Evolutionary conservation across 2,329 filamentous ascomycete species (phyloP).

Genomic region (Lasiodiplodia theobromae): DNA sequence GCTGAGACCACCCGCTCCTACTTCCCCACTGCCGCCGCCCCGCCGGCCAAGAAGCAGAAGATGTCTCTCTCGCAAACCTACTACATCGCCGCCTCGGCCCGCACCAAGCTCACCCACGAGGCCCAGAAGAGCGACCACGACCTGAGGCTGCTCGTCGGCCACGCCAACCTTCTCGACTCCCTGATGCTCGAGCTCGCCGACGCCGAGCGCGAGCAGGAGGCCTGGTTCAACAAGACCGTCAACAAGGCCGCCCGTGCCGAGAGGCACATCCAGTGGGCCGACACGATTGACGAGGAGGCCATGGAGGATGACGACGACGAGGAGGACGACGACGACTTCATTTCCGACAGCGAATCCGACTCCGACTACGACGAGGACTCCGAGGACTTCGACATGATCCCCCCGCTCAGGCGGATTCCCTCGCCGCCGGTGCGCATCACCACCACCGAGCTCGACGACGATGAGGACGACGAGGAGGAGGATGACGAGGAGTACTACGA

Average conservation of each 20-base stretch:
- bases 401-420: slow-evolving; percentile 48
- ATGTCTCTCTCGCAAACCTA: slow-evolving; percentile 99
- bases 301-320: slow-evolving; percentile 75
- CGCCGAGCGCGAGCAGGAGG: slow-evolving; percentile 93
- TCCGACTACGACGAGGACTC: slow-evolving; percentile 62
- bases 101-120: slow-evolving; percentile 93
- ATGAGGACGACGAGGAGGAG: slow-evolving; percentile 53
- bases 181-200: slow-evolving; percentile 92
- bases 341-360: slow-evolving; percentile 60
- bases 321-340: slow-evolving; percentile 60
- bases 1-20: slow-evolving; percentile 53
- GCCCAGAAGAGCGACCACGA: slow-evolving; percentile 91
- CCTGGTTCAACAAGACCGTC: slow-evolving; percentile 97
- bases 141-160: slow-evolving; percentile 92
- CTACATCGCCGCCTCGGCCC: slow-evolving; percentile 95
- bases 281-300: slow-evolving; percentile 74
- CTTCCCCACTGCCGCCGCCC: slow-evolving; percentile 42
- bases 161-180: slow-evolving; percentile 96
- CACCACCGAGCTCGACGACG: slow-evolving; percentile 51
- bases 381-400: slow-evolving; percentile 54
- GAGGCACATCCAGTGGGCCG: slow-evolving; percentile 86
- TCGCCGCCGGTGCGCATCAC: slow-evolving; percentile 53
- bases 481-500: slow-evolving; percentile 56
- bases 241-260: slow-evolving; percentile 71
- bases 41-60: slow-evolving; percentile 70